Evolutionary conservation across 2,329 filamentous ascomycete genomes (phyloP).

Genomic region (Endothia cerciana): DNA sequence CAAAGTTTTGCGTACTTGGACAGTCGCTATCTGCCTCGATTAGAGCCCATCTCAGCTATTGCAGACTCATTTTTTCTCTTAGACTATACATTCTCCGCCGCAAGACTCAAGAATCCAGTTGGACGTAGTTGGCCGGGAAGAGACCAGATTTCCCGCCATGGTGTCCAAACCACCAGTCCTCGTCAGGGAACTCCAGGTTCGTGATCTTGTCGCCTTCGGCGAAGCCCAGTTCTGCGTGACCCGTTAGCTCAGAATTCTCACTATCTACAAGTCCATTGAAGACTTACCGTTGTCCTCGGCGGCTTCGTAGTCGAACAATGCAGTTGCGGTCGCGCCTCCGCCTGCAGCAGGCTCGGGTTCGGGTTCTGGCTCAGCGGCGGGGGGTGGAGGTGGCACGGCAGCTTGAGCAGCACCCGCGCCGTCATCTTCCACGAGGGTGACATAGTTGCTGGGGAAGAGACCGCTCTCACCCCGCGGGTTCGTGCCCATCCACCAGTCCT

Average conservation of each 20-base stretch:
- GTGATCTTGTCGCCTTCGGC: slow-evolving; percentile 85
- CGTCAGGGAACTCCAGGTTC: slow-evolving; percentile 90
- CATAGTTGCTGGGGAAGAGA: slow-evolving; percentile 93
- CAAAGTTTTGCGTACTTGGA: too few relatives aligned
- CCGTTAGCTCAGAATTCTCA: slow-evolving; percentile 33
- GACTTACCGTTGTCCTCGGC: slow-evolving; percentile 84
- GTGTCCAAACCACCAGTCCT: slow-evolving; percentile 97
- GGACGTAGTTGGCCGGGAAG: slow-evolving; percentile 77
- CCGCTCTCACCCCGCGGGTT: slow-evolving; percentile 84
- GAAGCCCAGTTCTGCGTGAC: slow-evolving; percentile 71
- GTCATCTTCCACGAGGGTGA: slow-evolving; percentile 76
- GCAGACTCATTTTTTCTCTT: too few relatives aligned
- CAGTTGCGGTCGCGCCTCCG: slow-evolving; percentile 71
- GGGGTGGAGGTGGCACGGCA: slow-evolving; percentile 36
- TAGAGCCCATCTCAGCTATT: too few relatives aligned
- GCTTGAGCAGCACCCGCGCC: slow-evolving; percentile 41
- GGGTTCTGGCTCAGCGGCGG: slow-evolving; percentile 44
- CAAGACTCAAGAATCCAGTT: slow-evolving; percentile 49
- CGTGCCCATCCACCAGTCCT: slow-evolving; percentile 98
- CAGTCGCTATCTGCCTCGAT: too few relatives aligned
- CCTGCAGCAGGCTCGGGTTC: slow-evolving; percentile 43
- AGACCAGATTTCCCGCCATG: slow-evolving; percentile 80
- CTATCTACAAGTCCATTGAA: not conserved
- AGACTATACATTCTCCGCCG: not conserved
- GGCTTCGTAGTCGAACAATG: slow-evolving; percentile 94